A percentile compares a stretch with the other conserved stretches of the same genome.
Conservation (phyloP, 177 flowering plant genomes). For the Telopea speciosissima region DNA sequence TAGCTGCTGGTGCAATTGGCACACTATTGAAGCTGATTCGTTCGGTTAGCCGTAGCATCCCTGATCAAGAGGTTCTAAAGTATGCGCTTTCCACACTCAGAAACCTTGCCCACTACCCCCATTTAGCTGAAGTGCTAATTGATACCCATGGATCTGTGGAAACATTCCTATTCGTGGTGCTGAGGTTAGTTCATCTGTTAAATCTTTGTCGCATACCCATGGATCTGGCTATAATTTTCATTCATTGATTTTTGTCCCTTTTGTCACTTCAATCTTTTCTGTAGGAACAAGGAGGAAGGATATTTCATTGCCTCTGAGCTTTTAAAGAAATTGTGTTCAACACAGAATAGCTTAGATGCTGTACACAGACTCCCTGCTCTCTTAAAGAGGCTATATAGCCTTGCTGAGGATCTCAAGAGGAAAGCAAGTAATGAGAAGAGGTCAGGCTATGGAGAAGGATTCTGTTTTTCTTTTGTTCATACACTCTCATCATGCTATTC, state of each 20-base stretch:
- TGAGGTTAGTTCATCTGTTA: conserved; percentile 42
- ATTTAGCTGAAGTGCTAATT: conserved; percentile 47
- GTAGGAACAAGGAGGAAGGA: conserved; percentile 85
- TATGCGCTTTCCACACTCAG: conserved; percentile 76
- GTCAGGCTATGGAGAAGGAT: conserved; percentile 19
- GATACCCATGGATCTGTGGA: conserved; percentile 44
- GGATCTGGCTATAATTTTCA: not conserved
- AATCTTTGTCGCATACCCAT: not conserved
- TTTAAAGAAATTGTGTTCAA: conserved; percentile 55
- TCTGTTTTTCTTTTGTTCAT: not conserved
- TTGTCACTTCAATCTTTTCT: conserved; percentile 1
- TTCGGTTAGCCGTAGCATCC: conserved; percentile 75
- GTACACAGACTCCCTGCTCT: conserved; percentile 42
- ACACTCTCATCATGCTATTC: too few relatives aligned
- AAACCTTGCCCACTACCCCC: conserved; percentile 70
- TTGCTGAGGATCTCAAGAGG: conserved; percentile 62
- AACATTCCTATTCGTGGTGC: conserved; percentile 51
- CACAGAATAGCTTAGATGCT: conserved; percentile 46
- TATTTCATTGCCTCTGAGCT: conserved; percentile 72
- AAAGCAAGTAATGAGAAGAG: conserved; percentile 60
- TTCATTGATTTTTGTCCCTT: not conserved
- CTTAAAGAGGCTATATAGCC: conserved; percentile 53
- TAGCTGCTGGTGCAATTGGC: conserved; percentile 67
- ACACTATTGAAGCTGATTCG: conserved; percentile 56
- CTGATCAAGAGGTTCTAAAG: conserved; percentile 74